Base-by-base conservation (phyloP, 2,329 filamentous ascomycete species). In the Periconia macrospinosa region DNA sequence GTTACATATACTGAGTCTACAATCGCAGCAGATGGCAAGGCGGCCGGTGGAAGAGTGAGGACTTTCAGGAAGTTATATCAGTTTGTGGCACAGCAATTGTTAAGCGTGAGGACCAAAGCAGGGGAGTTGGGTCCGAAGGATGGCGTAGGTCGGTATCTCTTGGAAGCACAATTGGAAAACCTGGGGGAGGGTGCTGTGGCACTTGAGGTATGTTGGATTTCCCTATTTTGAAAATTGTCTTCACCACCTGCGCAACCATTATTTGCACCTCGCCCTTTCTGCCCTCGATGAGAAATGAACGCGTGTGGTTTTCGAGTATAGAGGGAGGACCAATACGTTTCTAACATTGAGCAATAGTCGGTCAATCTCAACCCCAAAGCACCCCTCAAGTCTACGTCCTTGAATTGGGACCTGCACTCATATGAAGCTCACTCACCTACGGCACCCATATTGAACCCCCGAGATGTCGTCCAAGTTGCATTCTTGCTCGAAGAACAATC, bases 51-150 rank as follows among this genome's bases (percentile, higher is more conserved):
- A 5, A 83, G 91, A 47, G 88, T 90, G 37, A 81, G 94, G 55
- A 96, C 91, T 10, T 97, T 97, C 70, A 82, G 93, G 61, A 97
- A 97, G 77, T 78, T 99, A 55, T 99, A 97, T 74, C 94, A 97
- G 73, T 99, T 99, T 70, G 87, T 95, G 51, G 94, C 92, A 69
- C 93, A 96, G 78, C 86, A 91, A 40, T 89, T 92, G 55, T 79
- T 99, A 61, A 91, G 92, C 58, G 93, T 99, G 54, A 82, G 93
- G 58, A 97, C 93, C 1, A 99, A 97, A 73, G 85, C 91, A 2
- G 90, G 89, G 3, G 81, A 86, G 48, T 69, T 91, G 52, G 68
- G 81, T 41, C 64, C 76, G 11, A 76, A 71, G 47, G 75, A 77
- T 18, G 73, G 71, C 37, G 63, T 75, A 42, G 63, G 76, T 42